Evolutionary conservation across 805 yeast species (phyloP).

Genomic region (Kuraishia piskuri): DNA sequence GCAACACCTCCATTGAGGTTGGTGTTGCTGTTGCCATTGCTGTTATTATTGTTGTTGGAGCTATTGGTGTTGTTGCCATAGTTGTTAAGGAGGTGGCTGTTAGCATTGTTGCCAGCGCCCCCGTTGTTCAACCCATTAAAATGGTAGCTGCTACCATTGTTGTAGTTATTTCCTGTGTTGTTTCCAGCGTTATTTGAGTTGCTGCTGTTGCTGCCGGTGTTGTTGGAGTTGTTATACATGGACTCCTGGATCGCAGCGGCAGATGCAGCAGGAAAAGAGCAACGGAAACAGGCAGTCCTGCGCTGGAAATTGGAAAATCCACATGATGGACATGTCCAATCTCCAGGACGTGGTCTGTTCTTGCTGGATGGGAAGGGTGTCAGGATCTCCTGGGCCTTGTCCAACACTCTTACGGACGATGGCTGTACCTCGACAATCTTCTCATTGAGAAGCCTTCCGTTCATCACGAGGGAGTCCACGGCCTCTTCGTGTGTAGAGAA

Average conservation of each 20-base stretch:
- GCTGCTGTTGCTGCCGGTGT: slow-evolving; percentile 6
- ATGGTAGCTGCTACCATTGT: slow-evolving; percentile 14
- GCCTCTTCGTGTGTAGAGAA: slow-evolving; percentile 86
- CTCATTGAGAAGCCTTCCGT: slow-evolving; percentile 69
- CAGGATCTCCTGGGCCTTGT: slow-evolving; percentile 72
- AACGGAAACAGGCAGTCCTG: slow-evolving; percentile 87
- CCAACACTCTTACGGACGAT: slow-evolving; percentile 69
- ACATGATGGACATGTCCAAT: slow-evolving; percentile 97
- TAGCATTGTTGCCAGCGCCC: slow-evolving; percentile 7
- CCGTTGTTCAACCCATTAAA: slow-evolving; percentile 3
- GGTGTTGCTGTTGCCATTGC: background rate
- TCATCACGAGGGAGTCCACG: slow-evolving; percentile 63
- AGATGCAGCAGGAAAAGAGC: slow-evolving; percentile 78
- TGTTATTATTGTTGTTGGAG: too few relatives aligned
- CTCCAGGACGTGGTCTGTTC: slow-evolving; percentile 92
- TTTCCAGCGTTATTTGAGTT: slow-evolving; percentile 10
- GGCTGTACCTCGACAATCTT: slow-evolving; percentile 80
- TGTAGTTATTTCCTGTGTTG: slow-evolving; percentile 12
- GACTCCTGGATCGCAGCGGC: slow-evolving; percentile 64
- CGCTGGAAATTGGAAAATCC: slow-evolving; percentile 93
- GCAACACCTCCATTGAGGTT: background rate
- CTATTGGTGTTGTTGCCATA: too few relatives aligned
- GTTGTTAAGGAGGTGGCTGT: background rate
- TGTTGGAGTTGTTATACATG: slow-evolving; percentile 24
- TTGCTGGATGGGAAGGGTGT: slow-evolving; percentile 78